Percentiles rank a stretch among this genome's conserved stretches.
Evolutionary conservation across 2,329 filamentous ascomycete species (phyloP).

Genomic region (Periconia macrospinosa): DNA sequence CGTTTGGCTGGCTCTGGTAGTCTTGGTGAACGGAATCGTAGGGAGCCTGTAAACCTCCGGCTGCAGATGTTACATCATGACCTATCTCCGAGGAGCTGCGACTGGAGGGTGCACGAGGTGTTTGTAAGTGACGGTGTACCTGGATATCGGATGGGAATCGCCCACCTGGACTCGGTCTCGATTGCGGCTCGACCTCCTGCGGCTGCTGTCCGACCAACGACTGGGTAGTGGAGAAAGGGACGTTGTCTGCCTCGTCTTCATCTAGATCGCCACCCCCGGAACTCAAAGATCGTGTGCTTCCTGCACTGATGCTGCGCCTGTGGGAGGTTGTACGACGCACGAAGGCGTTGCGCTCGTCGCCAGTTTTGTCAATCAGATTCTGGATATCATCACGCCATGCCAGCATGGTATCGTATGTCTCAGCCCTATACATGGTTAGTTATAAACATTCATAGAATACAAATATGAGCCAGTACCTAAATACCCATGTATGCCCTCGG

Average conservation of each 20-base stretch:
- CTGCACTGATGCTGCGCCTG: conserved; percentile 73
- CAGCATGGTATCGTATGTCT: conserved; percentile 89
- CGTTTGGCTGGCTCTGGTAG: neutral
- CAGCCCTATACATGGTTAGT: conserved; percentile 48
- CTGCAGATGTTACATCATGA: conserved; percentile 62
- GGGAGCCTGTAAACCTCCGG: conserved; percentile 55
- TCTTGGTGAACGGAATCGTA: conserved; percentile 19
- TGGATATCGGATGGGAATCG: conserved; percentile 94
- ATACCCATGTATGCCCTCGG: conserved; percentile 71
- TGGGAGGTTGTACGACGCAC: conserved; percentile 67
- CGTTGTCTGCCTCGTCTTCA: conserved; percentile 64
- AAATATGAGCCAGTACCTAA: conserved; percentile 38
- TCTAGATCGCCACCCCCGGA: conserved; percentile 36
- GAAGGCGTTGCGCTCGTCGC: conserved; percentile 85
- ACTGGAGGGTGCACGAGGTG: conserved; percentile 78
- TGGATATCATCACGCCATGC: conserved; percentile 96
- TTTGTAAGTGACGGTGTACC: conserved; percentile 82
- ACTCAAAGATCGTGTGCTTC: conserved; percentile 57
- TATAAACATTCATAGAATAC: neutral
- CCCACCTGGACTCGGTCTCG: conserved; percentile 87
- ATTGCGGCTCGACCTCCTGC: conserved; percentile 50
- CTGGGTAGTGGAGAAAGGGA: conserved; percentile 66
- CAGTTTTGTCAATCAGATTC: conserved; percentile 81
- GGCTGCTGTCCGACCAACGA: conserved; percentile 41
- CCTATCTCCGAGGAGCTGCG: conserved; percentile 68